These are phyloP conservation scores for Aureobasidium subglaciale DNA, from an alignment of 2,329 filamentous ascomycete genomes.

Conservation along the genomic window DNA sequence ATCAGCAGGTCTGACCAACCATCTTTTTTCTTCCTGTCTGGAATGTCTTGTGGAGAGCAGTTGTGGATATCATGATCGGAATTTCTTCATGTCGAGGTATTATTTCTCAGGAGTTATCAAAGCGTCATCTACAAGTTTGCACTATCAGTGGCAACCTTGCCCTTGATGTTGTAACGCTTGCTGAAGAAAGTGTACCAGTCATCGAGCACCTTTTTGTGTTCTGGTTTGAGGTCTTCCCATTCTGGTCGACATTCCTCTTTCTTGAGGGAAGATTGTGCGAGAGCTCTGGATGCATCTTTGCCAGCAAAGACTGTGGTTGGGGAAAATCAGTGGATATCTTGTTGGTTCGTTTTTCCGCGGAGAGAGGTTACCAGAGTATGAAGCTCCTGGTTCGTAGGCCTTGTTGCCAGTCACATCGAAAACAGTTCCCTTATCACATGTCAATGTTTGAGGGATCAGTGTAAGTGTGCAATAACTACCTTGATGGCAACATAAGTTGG, in stretches of 20 bases:
- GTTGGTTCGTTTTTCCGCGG: background rate
- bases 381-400: slow-evolving; percentile 72
- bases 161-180: slow-evolving; percentile 91
- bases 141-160: slow-evolving; percentile 34
- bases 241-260: slow-evolving; percentile 73
- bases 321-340: background rate
- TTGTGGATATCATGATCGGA: background rate
- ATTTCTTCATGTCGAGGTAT: background rate
- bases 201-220: slow-evolving; percentile 74
- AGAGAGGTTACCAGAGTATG: slow-evolving; percentile 68
- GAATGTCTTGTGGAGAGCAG: no score
- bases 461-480: slow-evolving; percentile 28
- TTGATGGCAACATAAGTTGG: slow-evolving; percentile 57
- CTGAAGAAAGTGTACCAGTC: slow-evolving; percentile 97
- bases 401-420: slow-evolving; percentile 92
- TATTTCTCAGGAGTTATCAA: background rate
- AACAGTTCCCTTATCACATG: slow-evolving; percentile 59
- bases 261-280: slow-evolving; percentile 81
- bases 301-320: slow-evolving; percentile 88
- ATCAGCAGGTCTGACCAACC: no score
- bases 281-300: slow-evolving; percentile 88
- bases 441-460: no score
- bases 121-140: background rate
- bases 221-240: slow-evolving; percentile 75
- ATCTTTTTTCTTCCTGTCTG: no score